Evolutionary conservation across 148 eudicot genomes (phyloP).

Genomic region (Camellia sinensis): DNA sequence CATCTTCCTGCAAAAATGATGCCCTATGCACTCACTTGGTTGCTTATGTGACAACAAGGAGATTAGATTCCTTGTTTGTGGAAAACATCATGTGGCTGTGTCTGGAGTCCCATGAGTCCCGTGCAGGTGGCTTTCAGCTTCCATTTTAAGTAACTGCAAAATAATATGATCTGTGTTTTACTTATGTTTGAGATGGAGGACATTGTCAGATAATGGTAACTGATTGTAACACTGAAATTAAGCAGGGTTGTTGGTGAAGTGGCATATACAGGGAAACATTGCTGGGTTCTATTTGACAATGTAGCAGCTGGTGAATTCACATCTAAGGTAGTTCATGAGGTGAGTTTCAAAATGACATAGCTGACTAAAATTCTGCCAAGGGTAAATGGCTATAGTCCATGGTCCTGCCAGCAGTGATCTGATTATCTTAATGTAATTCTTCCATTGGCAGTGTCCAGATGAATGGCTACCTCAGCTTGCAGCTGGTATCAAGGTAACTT

Average conservation of each 20-base stretch:
- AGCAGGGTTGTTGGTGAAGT: conserved; percentile 67
- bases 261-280: conserved; percentile 46
- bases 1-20: not conserved
- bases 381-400: not conserved
- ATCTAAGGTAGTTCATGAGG: conserved; percentile 40
- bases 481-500: conserved; percentile 71
- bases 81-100: not conserved
- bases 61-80: not conserved
- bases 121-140: no score
- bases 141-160: not conserved
- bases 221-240: conserved; percentile 9
- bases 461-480: conserved; percentile 62
- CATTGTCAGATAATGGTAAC: not conserved
- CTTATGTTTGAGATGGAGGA: not conserved
- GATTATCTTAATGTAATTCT: conserved; percentile 13
- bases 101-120: no score
- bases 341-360: conserved; percentile 23
- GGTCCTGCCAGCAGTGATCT: not conserved
- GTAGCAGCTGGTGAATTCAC: conserved; percentile 27
- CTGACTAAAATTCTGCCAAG: not conserved
- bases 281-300: conserved; percentile 52
- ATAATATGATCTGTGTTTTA: not conserved
- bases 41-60: not conserved
- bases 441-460: conserved; percentile 51
- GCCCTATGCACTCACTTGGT: not conserved